Conservation (phyloP, 2,329 filamentous ascomycete genomes). For the Eurotiales sp. region DNA sequence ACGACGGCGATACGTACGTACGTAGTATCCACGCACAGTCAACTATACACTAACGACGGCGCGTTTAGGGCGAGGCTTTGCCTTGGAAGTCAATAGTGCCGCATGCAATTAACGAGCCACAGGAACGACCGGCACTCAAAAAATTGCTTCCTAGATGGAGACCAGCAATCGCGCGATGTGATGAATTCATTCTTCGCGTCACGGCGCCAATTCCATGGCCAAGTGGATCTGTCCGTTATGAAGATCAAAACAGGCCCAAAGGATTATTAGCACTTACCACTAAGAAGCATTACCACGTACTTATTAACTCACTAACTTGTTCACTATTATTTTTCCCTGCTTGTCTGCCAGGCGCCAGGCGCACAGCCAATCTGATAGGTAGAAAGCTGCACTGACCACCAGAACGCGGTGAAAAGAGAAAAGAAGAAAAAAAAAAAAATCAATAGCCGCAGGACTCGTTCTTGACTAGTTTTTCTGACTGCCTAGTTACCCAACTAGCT, state of each 20-base stretch:
- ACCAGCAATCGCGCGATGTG: neutral
- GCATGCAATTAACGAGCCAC: neutral
- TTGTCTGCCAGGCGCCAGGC: neutral
- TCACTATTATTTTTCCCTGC: neutral
- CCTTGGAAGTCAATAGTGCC: slow-evolving; percentile 4
- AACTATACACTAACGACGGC: too few relatives aligned
- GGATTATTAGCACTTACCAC: too few relatives aligned
- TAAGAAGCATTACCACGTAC: too few relatives aligned
- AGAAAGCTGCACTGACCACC: neutral
- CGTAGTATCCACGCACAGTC: too few relatives aligned
- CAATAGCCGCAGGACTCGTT: neutral
- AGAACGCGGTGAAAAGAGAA: neutral
- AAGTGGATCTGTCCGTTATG: slow-evolving; percentile 16
- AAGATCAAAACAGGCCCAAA: slow-evolving; percentile 12
- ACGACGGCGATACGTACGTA: too few relatives aligned
- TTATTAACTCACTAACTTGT: too few relatives aligned
- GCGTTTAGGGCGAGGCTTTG: too few relatives aligned
- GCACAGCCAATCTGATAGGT: slow-evolving; percentile 1
- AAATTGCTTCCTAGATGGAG: neutral
- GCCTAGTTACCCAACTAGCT: too few relatives aligned
- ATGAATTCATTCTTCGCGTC: slow-evolving; percentile 11
- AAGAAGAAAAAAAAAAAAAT: neutral
- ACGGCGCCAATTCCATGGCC: slow-evolving; percentile 1
- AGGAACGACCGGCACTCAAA: too few relatives aligned
- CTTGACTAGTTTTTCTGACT: too few relatives aligned